These are phyloP conservation scores for Podaxis carcinomalis DNA, from an alignment of 768 basidiomycete species.

Conservation along the genomic window DNA sequence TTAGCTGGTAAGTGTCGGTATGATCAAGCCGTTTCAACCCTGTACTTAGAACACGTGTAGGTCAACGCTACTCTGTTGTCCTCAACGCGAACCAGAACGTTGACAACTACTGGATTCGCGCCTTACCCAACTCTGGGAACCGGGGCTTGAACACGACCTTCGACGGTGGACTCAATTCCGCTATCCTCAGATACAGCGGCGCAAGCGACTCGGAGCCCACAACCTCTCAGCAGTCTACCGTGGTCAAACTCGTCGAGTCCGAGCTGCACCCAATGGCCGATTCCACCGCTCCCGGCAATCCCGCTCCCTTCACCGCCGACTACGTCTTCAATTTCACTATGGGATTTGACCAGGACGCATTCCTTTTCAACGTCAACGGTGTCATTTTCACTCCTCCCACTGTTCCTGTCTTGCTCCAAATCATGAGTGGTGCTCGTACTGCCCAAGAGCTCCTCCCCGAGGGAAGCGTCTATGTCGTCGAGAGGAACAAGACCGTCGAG, in stretches of 20 bases:
- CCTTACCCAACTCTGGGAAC: constrained; percentile 13
- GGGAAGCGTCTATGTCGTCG: constrained; percentile 32
- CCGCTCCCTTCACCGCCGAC: background rate
- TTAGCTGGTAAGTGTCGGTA: constrained; percentile 16
- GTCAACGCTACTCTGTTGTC: constrained; percentile 41
- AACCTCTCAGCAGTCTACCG: background rate
- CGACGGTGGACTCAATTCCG: background rate
- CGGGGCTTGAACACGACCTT: background rate
- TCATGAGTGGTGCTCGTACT: constrained; percentile 13
- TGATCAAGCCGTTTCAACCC: background rate
- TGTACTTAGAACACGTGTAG: constrained; percentile 13
- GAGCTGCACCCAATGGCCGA: background rate
- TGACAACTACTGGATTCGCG: constrained; percentile 30
- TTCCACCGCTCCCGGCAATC: background rate
- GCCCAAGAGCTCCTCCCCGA: constrained; percentile 23
- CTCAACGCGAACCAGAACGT: constrained; percentile 25
- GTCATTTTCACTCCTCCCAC: constrained; percentile 14
- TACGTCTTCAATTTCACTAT: background rate
- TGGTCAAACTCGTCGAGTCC: background rate
- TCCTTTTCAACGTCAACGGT: background rate
- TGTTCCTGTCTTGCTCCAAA: constrained; percentile 15
- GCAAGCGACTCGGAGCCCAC: background rate
- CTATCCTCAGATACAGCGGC: background rate
- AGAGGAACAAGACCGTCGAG: constrained; percentile 33
- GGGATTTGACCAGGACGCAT: background rate